These are phyloP conservation scores for Saccharum officinarum DNA, from an alignment of 176 grass and related monocot species.

Conservation along the genomic window DNA sequence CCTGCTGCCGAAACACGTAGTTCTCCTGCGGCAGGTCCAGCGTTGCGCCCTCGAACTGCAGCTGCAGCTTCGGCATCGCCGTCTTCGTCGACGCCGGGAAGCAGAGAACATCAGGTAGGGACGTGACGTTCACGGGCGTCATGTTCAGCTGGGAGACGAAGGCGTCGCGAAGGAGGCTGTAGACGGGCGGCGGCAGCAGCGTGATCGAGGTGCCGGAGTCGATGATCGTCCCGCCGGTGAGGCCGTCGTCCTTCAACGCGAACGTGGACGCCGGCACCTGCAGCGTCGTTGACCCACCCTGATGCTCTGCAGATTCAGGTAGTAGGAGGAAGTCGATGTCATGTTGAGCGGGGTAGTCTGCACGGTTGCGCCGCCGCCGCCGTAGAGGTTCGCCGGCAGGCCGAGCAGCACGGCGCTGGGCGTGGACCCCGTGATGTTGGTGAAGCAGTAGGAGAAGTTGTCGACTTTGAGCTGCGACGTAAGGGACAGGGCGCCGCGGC, in stretches of 20 bases:
- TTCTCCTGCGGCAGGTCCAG: no score
- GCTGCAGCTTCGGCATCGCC: no score
- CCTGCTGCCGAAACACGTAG: no score
- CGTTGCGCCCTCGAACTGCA: no score
- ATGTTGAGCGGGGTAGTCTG: slow-evolving; percentile 29
- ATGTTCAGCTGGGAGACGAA: no score
- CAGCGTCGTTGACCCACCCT: slow-evolving; percentile 37
- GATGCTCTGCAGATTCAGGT: slow-evolving; percentile 40
- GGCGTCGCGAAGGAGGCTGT: no score
- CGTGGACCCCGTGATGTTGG: no score
- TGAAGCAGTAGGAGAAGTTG: no score
- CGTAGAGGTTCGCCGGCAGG: slow-evolving; percentile 24
- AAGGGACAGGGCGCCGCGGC: slow-evolving; percentile 34
- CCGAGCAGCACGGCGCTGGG: no score
- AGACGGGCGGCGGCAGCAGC: background rate
- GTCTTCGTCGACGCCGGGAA: no score
- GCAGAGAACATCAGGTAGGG: no score
- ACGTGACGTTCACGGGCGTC: no score
- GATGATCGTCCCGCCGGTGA: slow-evolving; percentile 39
- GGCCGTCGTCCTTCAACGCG: background rate
- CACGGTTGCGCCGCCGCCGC: background rate
- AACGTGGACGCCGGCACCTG: slow-evolving; percentile 32
- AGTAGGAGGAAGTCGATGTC: background rate
- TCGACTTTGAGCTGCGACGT: slow-evolving; percentile 11
- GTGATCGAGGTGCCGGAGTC: slow-evolving; percentile 48